phyloP scores from a whole-genome alignment of 139 green algal genomes.

The Tetradesmus lagerheimii region DNA sequence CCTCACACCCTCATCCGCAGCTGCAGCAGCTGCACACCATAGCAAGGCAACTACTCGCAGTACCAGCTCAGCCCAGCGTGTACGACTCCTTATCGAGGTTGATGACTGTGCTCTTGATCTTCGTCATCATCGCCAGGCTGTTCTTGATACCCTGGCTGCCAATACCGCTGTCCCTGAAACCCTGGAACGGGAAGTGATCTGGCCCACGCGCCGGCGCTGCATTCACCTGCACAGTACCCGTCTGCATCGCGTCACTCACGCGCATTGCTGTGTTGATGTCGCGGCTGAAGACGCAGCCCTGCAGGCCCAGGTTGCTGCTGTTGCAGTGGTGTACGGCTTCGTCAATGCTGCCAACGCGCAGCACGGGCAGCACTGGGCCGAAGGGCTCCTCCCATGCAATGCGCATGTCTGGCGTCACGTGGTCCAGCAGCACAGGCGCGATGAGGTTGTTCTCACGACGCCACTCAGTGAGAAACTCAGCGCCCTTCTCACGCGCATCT shows the following conservation, averaged over 20 bases:
- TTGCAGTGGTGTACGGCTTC: slow-evolving; percentile 93
- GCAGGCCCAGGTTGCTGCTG: slow-evolving; percentile 82
- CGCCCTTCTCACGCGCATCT: slow-evolving; percentile 81
- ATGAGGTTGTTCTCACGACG: slow-evolving; percentile 92
- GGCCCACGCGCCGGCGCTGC: slow-evolving; percentile 88
- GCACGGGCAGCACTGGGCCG: slow-evolving; percentile 94
- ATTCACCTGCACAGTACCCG: slow-evolving; percentile 96
- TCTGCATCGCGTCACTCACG: slow-evolving; percentile 94
- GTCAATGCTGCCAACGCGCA: slow-evolving; percentile 83
- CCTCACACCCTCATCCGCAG: background rate
- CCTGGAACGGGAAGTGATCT: slow-evolving; percentile 93
- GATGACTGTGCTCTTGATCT: slow-evolving; percentile 96
- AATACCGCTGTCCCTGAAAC: slow-evolving; percentile 94
- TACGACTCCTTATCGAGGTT: slow-evolving; percentile 87
- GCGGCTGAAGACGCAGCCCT: slow-evolving; percentile 95
- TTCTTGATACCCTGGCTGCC: slow-evolving; percentile 93
- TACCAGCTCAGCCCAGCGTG: slow-evolving; percentile 74
- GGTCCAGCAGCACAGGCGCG: slow-evolving; percentile 92
- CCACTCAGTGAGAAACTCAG: slow-evolving; percentile 65
- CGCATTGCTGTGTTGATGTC: slow-evolving; percentile 91
- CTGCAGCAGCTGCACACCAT: background rate
- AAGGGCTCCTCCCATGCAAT: slow-evolving; percentile 98
- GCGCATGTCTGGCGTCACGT: slow-evolving; percentile 92
- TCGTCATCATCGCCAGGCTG: slow-evolving; percentile 93
- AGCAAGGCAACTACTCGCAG: too few species aligned